Evolutionary conservation across 2,329 filamentous ascomycete species (phyloP).

Genomic region (Ophiostoma triangulosporum): DNA sequence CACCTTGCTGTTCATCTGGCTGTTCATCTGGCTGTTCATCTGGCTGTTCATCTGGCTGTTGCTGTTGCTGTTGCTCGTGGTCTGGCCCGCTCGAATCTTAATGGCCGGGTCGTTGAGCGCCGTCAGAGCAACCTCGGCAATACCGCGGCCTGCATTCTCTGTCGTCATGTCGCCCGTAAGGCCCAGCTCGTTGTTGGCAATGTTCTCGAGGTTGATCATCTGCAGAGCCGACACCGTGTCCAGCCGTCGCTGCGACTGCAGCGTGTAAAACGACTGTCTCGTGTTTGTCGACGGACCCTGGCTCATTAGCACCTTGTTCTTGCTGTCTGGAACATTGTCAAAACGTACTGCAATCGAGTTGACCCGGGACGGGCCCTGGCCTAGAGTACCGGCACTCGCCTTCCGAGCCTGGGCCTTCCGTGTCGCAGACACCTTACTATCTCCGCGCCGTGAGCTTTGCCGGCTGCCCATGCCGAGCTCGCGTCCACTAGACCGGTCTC

Average conservation of each 20-base stretch:
- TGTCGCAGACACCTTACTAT: slow-evolving; percentile 36
- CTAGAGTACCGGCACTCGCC: slow-evolving; percentile 30
- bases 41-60: no score
- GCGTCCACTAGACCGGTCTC: slow-evolving; percentile 31
- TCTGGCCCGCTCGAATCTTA: slow-evolving; percentile 37
- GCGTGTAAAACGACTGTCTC: slow-evolving; percentile 35
- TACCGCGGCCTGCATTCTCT: slow-evolving; percentile 78
- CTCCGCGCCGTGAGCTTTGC: slow-evolving; percentile 35
- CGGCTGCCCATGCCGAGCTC: slow-evolving; percentile 35
- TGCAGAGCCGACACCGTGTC: slow-evolving; percentile 60
- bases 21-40: no score
- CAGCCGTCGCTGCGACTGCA: slow-evolving; percentile 41
- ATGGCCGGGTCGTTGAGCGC: slow-evolving; percentile 51
- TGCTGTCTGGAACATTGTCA: not conserved
- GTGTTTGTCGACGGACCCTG: not conserved
- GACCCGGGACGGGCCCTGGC: slow-evolving; percentile 31
- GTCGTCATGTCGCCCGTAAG: slow-evolving; percentile 81
- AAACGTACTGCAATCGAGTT: slow-evolving; percentile 24
- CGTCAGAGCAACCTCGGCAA: slow-evolving; percentile 68
- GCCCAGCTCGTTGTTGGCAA: slow-evolving; percentile 75
- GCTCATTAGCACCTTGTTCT: not conserved
- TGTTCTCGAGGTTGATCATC: slow-evolving; percentile 85
- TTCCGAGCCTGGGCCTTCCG: slow-evolving; percentile 45
- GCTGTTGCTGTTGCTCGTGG: no score
- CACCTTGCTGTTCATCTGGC: no score